Percentiles rank a stretch among this genome's conserved stretches.
Evolutionary conservation across 305 asterid species (phyloP).

Genomic region (Solanum hybrid): DNA sequence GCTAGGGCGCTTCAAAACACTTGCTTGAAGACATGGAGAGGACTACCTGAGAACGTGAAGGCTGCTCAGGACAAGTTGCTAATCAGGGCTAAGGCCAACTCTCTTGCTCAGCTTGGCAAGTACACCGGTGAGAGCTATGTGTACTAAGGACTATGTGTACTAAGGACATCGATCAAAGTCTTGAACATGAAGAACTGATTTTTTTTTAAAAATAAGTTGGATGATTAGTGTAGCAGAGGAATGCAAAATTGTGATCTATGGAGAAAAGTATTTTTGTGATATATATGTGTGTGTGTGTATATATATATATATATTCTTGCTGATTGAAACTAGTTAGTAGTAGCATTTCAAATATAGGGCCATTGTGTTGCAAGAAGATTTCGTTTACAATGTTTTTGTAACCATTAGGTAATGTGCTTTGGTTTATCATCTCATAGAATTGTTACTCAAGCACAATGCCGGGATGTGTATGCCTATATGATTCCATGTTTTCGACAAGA

Average conservation of each 20-base stretch:
- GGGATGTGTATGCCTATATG: not conserved
- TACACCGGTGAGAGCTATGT: conserved; percentile 33
- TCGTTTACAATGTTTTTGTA: too few species aligned
- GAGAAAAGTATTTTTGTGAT: too few species aligned
- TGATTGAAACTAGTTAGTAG: not conserved
- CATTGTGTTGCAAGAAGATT: too few species aligned
- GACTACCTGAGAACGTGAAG: conserved; percentile 56
- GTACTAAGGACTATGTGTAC: conserved; percentile 27
- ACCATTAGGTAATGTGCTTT: not conserved
- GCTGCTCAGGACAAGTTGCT: conserved; percentile 57
- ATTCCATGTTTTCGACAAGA: not conserved
- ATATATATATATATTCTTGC: not conserved
- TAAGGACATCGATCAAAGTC: not conserved
- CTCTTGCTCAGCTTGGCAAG: conserved; percentile 70
- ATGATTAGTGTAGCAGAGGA: too few species aligned
- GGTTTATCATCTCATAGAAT: not conserved
- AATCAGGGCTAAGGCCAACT: conserved; percentile 45
- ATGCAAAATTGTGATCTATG: too few species aligned
- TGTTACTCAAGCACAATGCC: not conserved
- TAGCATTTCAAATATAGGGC: not conserved
- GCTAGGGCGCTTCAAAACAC: conserved; percentile 84
- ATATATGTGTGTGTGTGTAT: too few species aligned
- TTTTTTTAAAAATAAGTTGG: too few species aligned
- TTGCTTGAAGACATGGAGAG: conserved; percentile 75
- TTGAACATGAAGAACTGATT: too few species aligned